Base-by-base conservation (phyloP, 2,329 filamentous ascomycete genomes). In the Diaporthe citrichinensis region DNA sequence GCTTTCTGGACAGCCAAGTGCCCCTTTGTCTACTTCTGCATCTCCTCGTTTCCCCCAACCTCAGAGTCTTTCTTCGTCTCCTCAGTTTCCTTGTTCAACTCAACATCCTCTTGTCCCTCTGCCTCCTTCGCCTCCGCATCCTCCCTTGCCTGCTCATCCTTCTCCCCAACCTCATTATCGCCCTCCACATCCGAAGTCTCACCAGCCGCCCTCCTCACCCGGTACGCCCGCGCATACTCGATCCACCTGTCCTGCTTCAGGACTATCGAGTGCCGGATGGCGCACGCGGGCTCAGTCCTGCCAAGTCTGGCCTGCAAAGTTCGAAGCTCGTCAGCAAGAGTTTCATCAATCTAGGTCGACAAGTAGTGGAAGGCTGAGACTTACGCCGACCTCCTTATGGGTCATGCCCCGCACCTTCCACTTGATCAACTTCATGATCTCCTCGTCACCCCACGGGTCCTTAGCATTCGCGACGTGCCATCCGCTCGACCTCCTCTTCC, bases 371-470 rank as follows among this genome's bases (percentile, higher is more conserved):
- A 39, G 28, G 57, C 6, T 14, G 36, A 15, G 4, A 75, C 74
- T 36, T 51, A 76, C 74, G 3, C 53, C 71, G 20, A 44, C 31
- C 17, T 62, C 62, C 53, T 55, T 55, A 14, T 76, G 71, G 10
- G 71, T 69, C 17, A 62, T 25, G 2, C 74, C 71, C 28, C 44
- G 25, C 14, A 14, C 31, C 71, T 59, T 73, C 15, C 68, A 34
- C 44, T 41, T 14, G 44, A 76, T 39, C 61, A 76, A 23, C 34
- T 15, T 28, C 34, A 34, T 23, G 36, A 76, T 65, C n/a, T 73
- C 74, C 20, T 69, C 71, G 15, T 76, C 74, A 2, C 8, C 44
- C 74, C 74, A 76, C 44, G 74, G 17, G 25, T 36, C 49, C n/a
- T 59, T 75, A 20, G 12, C 41, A 1, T 62, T 69, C 2, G 46